Evolutionary conservation across 495 filamentous ascomycete species (phyloP), one percentile per base, ranked within the genome.

Genomic region (Sphaerosporella brunnea): DNA sequence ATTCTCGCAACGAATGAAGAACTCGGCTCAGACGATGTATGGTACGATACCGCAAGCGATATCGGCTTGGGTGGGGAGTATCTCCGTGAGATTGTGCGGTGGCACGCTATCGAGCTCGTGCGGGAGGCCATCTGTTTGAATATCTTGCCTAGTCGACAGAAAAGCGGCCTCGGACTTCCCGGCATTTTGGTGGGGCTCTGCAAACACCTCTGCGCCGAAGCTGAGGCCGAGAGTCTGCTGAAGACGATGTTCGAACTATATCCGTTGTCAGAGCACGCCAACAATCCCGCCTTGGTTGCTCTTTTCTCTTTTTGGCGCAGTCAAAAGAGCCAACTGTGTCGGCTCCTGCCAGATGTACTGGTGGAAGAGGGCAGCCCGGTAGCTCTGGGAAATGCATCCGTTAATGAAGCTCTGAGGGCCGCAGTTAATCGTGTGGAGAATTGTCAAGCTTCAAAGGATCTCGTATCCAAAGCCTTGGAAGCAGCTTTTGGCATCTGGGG

Each of bases 61-160:
- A 36, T 59, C 19, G 56, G 56, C n/a, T 43, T 36, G 3, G 36
- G 45, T 3, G 55, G 56, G 1, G 56, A 59, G 36, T 59, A 59
- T 39, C 41, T 59, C 3, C 48, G 55, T 4, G 56, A 59, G 23
- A 25, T 59, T 15, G 56, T 58, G 19, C 55, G 56, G 11, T 59
- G 56, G 56, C 56, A 59, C 10, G 55, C 45, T 2, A 52, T 59
- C 19, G 56, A 59, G 24, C 32, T 59, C 1, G 18, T 59, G 10
- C 48, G 56, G 3, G 56, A 59, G 16, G 36, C 51, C 0, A 47
- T 48, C 2, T 43, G 40, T 1, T 49, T 45, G 8, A 47, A 52
- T 1, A 23, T 49, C 7, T 48, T 55, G 45, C 23, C 24, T 5
- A 25, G 43, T 1, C 45, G 26, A 16, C 45, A 35, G n/a, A 46